Evolutionary conservation across 2,329 filamentous ascomycete species (phyloP), one percentile per base, ranked within the genome.

Genomic region (Stachybotrys elegans): DNA sequence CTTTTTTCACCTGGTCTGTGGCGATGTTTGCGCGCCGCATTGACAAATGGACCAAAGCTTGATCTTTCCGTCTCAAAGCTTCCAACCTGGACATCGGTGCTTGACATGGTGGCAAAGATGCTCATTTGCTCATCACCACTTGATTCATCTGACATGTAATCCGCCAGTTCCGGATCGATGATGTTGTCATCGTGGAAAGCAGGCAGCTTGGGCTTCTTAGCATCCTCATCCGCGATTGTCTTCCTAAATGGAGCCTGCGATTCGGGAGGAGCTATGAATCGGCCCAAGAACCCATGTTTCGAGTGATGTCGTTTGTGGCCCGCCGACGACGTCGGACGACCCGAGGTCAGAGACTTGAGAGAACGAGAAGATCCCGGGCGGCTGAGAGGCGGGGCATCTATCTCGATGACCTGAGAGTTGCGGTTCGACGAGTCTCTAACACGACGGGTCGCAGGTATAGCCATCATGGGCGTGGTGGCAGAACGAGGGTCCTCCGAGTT

Each of bases 171-270:
- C 2, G 93, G 93, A 60, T 98, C 93, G 54, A 98, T 97, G 54
- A 98, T 95, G 59, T 93, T 97, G 69, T 98, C 93, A 58, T 93
- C 90, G 61, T 98, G 93, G 55, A 98, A 97, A n/a, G 90, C 90
- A 14, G 91, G 85, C 27, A 95, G 76, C 34, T 82, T 81, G 7
- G 80, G 71, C 50, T 83, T 84, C 50, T 77, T 81, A 4, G 75
- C 70, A 39, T 75, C 68, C 46, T 90, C 84, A 42, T 94, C 81
- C 9, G 72, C 81, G 16, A 75, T 71, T 11, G 82, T 75, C 46
- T 85, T 86, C 43, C 90, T 88, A 53, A 97, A 97, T 0, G 93
- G 93, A 0, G 88, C 92, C 45, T 88, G 79, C 49, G 96, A 88
- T 47, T 94, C 88, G 16, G 82, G 71, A 6, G 76, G 73, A 6